A percentile compares a stretch with the other conserved stretches of the same genome.
These are phyloP conservation scores for Trichosporon inkin DNA, from an alignment of 1,284 basidiomycete species.

Conservation along the genomic window DNA sequence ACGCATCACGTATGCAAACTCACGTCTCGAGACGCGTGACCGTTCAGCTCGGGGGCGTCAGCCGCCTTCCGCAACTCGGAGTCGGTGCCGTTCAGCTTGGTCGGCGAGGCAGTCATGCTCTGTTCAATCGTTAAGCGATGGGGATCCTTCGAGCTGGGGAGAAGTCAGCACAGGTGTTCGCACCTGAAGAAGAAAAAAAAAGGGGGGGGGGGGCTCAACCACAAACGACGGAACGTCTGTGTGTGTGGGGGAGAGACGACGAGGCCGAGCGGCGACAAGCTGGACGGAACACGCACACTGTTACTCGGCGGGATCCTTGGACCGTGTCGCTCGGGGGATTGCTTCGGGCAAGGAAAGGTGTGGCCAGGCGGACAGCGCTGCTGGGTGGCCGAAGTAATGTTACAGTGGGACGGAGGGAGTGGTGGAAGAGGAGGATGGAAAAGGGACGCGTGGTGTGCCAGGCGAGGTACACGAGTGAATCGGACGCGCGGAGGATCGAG, in stretches of 20 bases:
- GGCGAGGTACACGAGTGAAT: not conserved
- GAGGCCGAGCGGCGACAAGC: not conserved
- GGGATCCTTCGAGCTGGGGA: slow-evolving; percentile 20
- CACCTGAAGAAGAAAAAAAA: not conserved
- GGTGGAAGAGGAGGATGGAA: slow-evolving; percentile 1
- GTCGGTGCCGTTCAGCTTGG: slow-evolving; percentile 30
- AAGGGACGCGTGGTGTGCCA: not conserved
- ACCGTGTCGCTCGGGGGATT: not conserved
- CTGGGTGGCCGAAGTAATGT: not conserved
- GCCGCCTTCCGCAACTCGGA: slow-evolving; percentile 26
- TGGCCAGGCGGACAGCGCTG: slow-evolving; percentile 9
- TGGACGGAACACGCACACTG: not conserved
- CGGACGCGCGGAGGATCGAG: not conserved
- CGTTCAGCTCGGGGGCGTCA: slow-evolving; percentile 29
- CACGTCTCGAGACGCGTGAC: slow-evolving; percentile 42
- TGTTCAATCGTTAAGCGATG: slow-evolving; percentile 10
- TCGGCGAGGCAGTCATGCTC: slow-evolving; percentile 36
- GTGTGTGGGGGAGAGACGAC: slow-evolving; percentile 14
- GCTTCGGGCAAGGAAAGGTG: slow-evolving; percentile 9
- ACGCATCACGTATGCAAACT: slow-evolving; percentile 13
- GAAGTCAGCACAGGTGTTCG: not conserved
- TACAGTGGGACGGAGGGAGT: not conserved
- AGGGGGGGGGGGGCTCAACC: slow-evolving; percentile 6
- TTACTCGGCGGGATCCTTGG: not conserved
- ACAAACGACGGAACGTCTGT: not conserved